Percentiles rank a stretch among this genome's conserved stretches.
Conservation (phyloP, 2,329 filamentous ascomycete species). For the Monilinia polystroma region DNA sequence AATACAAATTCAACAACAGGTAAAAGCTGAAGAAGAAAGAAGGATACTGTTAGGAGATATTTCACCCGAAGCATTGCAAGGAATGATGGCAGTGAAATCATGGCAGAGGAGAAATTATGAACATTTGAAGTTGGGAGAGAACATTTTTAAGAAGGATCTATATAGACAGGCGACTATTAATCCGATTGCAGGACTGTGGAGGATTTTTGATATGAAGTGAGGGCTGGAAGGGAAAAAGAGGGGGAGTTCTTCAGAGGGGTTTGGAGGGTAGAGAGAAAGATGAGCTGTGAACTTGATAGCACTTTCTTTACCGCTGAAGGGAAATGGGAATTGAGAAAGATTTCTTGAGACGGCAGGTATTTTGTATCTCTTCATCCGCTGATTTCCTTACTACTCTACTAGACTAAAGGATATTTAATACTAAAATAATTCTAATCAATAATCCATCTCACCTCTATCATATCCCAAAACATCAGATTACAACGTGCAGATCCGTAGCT, state of each 20-base stretch:
- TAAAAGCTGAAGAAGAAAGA: slow-evolving; percentile 21
- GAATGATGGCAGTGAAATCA: slow-evolving; percentile 25
- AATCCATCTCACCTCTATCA: not conserved
- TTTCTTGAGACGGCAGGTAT: too few species aligned
- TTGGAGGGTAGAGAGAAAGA: not conserved
- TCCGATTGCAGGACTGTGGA: slow-evolving; percentile 26
- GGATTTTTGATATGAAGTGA: slow-evolving; percentile 27
- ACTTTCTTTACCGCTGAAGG: not conserved
- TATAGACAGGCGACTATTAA: slow-evolving; percentile 25
- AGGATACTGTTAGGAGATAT: slow-evolving; percentile 24
- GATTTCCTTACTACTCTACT: not conserved
- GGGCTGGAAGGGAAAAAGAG: not conserved
- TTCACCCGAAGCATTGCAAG: slow-evolving; percentile 26
- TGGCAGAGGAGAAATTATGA: slow-evolving; percentile 26
- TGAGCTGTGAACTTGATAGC: not conserved
- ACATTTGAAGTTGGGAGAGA: slow-evolving; percentile 26
- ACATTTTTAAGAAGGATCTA: slow-evolving; percentile 27
- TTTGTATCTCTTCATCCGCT: not conserved
- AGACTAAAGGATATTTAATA: not conserved
- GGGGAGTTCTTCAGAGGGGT: not conserved
- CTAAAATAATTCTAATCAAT: not conserved
- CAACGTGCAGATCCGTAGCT: too few species aligned
- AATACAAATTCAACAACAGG: not conserved
- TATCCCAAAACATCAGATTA: not conserved
- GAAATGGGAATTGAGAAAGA: too few species aligned